These are phyloP conservation scores for Leccinum boreale DNA, from an alignment of 768 basidiomycete genomes.

Conservation along the genomic window DNA sequence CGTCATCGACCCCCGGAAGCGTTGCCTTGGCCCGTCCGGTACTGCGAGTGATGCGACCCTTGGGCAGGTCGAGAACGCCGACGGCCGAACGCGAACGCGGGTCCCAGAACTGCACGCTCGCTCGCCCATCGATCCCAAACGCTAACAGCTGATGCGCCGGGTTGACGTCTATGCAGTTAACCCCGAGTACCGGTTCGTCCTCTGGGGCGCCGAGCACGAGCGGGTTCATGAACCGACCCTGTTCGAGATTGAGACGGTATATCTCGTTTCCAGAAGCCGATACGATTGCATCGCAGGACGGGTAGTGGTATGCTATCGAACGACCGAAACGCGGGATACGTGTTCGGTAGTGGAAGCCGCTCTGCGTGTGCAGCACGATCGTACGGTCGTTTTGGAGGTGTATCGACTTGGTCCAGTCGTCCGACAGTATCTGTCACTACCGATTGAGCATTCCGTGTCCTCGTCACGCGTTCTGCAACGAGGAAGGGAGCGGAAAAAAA, in stretches of 20 bases:
- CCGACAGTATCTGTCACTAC: slow-evolving; percentile 73
- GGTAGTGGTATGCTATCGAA: slow-evolving; percentile 87
- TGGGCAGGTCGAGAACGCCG: slow-evolving; percentile 64
- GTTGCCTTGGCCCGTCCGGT: slow-evolving; percentile 31
- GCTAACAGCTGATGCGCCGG: slow-evolving; percentile 86
- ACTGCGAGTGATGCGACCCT: slow-evolving; percentile 45
- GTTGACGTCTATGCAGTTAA: slow-evolving; percentile 92
- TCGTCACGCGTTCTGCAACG: background rate
- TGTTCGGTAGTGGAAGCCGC: slow-evolving; percentile 88
- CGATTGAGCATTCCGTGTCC: background rate
- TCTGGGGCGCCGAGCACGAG: slow-evolving; percentile 53
- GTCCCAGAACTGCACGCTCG: slow-evolving; percentile 96
- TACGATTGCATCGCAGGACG: slow-evolving; percentile 87
- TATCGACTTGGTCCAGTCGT: slow-evolving; percentile 99
- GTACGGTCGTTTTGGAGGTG: slow-evolving; percentile 97
- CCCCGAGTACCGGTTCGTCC: slow-evolving; percentile 65
- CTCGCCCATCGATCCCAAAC: slow-evolving; percentile 85
- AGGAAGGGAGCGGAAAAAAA: background rate
- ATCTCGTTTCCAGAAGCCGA: slow-evolving; percentile 84
- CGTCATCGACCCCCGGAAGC: slow-evolving; percentile 36
- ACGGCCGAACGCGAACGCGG: slow-evolving; percentile 77
- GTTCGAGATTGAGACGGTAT: slow-evolving; percentile 91
- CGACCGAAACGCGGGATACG: slow-evolving; percentile 95
- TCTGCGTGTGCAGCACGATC: slow-evolving; percentile 90
- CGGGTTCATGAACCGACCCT: slow-evolving; percentile 89